A percentile compares a stretch with the other conserved stretches of the same genome.
phyloP scores from a whole-genome alignment of 805 yeast genomes.

The Spathaspora boniae region DNA sequence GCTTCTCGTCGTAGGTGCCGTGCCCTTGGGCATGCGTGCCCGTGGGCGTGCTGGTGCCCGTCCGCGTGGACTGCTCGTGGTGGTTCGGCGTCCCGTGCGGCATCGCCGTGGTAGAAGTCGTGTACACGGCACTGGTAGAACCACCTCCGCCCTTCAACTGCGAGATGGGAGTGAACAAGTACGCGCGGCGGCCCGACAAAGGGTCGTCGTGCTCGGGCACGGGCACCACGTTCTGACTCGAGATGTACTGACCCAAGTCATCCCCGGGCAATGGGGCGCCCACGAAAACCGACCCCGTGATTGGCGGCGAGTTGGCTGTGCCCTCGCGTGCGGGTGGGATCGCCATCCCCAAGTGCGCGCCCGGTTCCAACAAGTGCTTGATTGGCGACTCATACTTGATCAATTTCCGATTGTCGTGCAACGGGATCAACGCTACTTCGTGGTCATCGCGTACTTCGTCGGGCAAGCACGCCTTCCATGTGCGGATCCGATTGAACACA shows the following conservation, averaged over 20 bases:
- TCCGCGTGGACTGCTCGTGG: too few species aligned
- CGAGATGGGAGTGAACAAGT: constrained; percentile 42
- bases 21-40: too few species aligned
- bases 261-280: constrained; percentile 74
- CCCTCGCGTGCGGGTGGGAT: constrained; percentile 82
- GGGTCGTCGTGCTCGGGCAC: constrained; percentile 39
- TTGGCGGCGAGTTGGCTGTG: constrained; percentile 84
- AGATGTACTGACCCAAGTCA: constrained; percentile 70
- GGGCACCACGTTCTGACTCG: constrained; percentile 38
- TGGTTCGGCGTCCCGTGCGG: constrained; percentile 12
- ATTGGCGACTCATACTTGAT: constrained; percentile 83
- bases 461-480: constrained; percentile 98
- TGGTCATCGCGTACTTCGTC: constrained; percentile 88
- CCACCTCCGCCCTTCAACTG: constrained; percentile 37
- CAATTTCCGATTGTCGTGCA: constrained; percentile 61
- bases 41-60: constrained; percentile 6
- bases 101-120: constrained; percentile 12
- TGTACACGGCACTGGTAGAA: constrained; percentile 18
- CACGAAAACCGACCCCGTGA: constrained; percentile 84
- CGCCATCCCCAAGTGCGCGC: constrained; percentile 68
- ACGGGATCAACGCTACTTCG: constrained; percentile 70
- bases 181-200: constrained; percentile 34
- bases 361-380: constrained; percentile 68
- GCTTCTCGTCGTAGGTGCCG: too few species aligned
- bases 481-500: constrained; percentile 88